Percentiles rank a stretch among this genome's conserved stretches.
Evolutionary conservation across 148 eudicot genomes (phyloP).

Genomic region (Vaccinium corymbosum): DNA sequence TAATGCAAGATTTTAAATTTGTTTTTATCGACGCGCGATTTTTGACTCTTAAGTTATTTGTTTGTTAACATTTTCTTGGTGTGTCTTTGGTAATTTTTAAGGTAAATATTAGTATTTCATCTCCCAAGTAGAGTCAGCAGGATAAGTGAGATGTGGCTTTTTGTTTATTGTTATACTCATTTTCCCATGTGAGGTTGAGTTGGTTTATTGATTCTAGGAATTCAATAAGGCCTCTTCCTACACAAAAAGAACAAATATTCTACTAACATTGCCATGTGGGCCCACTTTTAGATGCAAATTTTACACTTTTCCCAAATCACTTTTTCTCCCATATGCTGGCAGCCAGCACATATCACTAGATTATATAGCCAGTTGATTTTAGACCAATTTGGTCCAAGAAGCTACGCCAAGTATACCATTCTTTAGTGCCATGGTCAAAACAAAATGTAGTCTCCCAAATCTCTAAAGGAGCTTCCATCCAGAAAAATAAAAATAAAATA

Average conservation of each 20-base stretch:
- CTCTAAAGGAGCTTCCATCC: background rate
- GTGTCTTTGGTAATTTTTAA: background rate
- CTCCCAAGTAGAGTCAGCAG: background rate
- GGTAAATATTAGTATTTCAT: background rate
- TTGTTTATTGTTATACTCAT: background rate
- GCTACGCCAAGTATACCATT: background rate
- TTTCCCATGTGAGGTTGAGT: constrained; percentile 3
- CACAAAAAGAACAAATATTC: background rate
- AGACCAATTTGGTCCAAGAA: background rate
- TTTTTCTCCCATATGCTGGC: background rate
- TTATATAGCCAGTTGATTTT: background rate
- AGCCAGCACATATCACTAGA: constrained; percentile 8
- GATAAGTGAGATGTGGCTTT: background rate
- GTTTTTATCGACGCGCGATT: background rate
- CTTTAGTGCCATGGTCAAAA: background rate
- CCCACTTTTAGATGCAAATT: background rate
- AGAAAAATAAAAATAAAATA: no score
- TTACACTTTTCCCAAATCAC: background rate
- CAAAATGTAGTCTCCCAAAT: background rate
- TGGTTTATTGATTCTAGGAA: constrained; percentile 6
- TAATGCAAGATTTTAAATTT: background rate
- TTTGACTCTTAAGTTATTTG: background rate
- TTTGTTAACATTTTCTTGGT: background rate
- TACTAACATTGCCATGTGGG: background rate
- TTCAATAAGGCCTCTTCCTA: background rate